A percentile compares a stretch with the other conserved stretches of the same genome.
Evolutionary conservation across 1,139 yeast species (phyloP).

Genomic region (Candida tropicalis): DNA sequence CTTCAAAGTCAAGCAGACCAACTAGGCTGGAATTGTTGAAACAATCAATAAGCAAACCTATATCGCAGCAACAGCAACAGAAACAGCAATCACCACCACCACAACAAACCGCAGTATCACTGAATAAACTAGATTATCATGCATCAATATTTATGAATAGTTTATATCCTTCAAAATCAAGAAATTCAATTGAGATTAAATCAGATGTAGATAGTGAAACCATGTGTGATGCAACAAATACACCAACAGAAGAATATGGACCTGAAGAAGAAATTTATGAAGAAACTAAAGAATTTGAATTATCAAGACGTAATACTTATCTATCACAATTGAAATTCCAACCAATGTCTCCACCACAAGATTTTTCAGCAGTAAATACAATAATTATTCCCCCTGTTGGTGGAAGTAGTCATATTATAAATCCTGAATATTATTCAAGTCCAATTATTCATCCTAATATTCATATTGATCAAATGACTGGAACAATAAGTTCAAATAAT

Average conservation of each 20-base stretch:
- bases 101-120: neutral
- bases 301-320: conserved; percentile 6
- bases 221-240: neutral
- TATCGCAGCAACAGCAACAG: conserved; percentile 4
- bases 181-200: conserved; percentile 13
- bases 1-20: conserved; percentile 9
- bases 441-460: conserved; percentile 18
- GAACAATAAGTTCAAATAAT: neutral
- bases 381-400: conserved; percentile 19
- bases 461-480: neutral
- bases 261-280: neutral
- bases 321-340: conserved; percentile 9
- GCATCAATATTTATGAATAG: conserved; percentile 11
- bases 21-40: conserved; percentile 9
- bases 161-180: conserved; percentile 11
- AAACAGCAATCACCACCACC: neutral
- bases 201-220: conserved; percentile 8
- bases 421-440: conserved; percentile 14
- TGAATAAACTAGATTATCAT: neutral
- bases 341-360: conserved; percentile 13
- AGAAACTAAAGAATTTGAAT: conserved; percentile 2
- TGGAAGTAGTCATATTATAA: conserved; percentile 5
- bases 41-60: conserved; percentile 15
- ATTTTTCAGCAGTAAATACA: conserved; percentile 14
- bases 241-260: neutral